These are phyloP conservation scores for Cucumis cinereus DNA, from an alignment of 306 rosid genomes.

Conservation along the genomic window DNA sequence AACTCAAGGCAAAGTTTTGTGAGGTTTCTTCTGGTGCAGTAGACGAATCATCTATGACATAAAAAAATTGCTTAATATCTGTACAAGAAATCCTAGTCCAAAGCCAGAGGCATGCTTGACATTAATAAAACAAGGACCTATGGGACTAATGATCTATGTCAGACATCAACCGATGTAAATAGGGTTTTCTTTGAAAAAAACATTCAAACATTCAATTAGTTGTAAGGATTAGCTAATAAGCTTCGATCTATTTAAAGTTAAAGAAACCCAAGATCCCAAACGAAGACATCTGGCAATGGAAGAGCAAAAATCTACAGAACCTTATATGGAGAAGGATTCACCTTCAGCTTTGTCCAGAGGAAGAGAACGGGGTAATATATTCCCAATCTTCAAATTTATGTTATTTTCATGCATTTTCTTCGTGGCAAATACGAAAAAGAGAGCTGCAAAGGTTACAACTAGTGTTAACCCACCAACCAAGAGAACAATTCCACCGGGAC, in stretches of 20 bases:
- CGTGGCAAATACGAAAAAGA: conserved; percentile 35
- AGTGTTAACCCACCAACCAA: conserved; percentile 59
- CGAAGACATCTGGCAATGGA: background rate
- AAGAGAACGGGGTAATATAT: conserved; percentile 24
- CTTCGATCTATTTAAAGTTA: background rate
- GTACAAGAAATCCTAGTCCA: background rate
- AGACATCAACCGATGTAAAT: background rate
- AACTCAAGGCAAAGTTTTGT: conserved; percentile 30
- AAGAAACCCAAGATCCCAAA: background rate
- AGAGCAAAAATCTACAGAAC: background rate
- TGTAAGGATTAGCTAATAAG: background rate
- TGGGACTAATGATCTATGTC: background rate
- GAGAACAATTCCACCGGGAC: conserved; percentile 66
- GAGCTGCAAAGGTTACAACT: conserved; percentile 44
- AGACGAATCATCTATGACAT: conserved; percentile 22
- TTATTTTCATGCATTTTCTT: conserved; percentile 23
- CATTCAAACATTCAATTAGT: background rate
- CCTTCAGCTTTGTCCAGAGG: conserved; percentile 41
- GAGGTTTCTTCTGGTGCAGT: conserved; percentile 36
- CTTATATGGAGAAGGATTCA: conserved; percentile 8
- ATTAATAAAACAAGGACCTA: background rate
- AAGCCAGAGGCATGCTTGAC: background rate
- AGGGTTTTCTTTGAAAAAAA: background rate
- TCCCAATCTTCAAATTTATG: conserved; percentile 23
- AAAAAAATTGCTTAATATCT: background rate